Base-by-base conservation (phyloP, 208 protist genomes). In the Crithidia brevicula region DNA sequence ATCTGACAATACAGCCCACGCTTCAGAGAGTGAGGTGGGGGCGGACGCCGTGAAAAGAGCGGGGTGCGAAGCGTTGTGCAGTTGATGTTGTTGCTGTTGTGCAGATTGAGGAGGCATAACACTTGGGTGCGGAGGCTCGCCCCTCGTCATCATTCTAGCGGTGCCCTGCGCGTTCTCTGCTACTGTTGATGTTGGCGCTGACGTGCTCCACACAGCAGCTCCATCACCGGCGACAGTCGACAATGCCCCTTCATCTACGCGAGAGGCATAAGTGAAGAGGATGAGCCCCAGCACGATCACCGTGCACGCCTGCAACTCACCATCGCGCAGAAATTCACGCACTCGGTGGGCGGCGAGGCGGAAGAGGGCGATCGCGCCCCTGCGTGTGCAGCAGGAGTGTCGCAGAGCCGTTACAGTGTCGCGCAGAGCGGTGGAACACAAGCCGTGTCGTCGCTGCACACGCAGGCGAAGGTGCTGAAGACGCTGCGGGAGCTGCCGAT, bases 261-360 rank as follows among this genome's bases (percentile, higher is more conserved):
- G 64, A 11, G 43, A 58, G 28, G 79, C 79, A 30, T 77, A 81
- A 5, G 79, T 83, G 30, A 88, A 88, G 13, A 79, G 13, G 20
- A 83, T 64, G 27, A 88, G 68, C 8, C 83, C 79, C 15, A 60
- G 36, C 36, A 88, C 83, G 9, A 85, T 68, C 3, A 67, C 22
- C 5, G 62, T 30, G 31, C 76, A 83, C 10, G 79, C 62, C 11
- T 74, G 18, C 30, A 83, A 4, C 56, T 88, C 83, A 28, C 40
- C 38, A n/a, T 79, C 52, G 0, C 36, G 42, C 22, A 60, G 38
- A 2, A 28, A 45, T 15, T 2, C 4, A 2, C 58, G 31, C 42
- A 23, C 20, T 46, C 28, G 8, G n/a, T 34, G 49, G 18, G 20
- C 6, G 23, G 16, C 16, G 4, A 13, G n/a, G 13, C 54, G 54